Evolutionary conservation across 495 filamentous ascomycete genomes (phyloP), one percentile per base, ranked within the genome.

Genomic region (Pyronema domesticum): DNA sequence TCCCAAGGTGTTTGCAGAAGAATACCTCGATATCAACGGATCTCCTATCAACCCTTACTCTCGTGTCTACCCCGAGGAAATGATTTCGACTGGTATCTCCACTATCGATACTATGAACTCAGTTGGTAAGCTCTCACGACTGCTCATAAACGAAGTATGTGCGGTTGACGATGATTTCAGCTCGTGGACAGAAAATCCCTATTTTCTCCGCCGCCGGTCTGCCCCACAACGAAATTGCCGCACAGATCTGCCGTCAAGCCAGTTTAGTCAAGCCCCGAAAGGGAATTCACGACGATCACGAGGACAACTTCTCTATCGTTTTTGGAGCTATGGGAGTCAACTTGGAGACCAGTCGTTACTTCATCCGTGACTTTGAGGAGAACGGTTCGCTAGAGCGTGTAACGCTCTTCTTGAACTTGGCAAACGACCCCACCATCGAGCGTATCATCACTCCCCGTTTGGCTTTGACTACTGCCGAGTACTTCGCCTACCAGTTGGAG

Each of bases 41-140:
- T 89, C 85, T 69, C 91, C 93, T 45, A 99, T 99, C 71, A 99
- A 99, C 69, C 93, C 93, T 44, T 96, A 95, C 72, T 87, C 88
- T 37, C 80, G 93, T 73, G 89, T 93, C 44, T 99, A 99, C 67
- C 93, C 93, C 68, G 89, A 96, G 74, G 93, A 99, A 71, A 99
- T 99, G 88, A 96, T 99, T 63, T 88, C 89, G 8, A 99, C 93
- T 54, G 93, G 93, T 79, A 99, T 99, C 68, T 95, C 88, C 55
- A 89, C 93, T 65, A 99, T 99, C 65, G 93, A 99, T 69, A 95
- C 89, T 42, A 99, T 99, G 93, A 99, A 99, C 79, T 96, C 93
- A 56, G 89, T 99, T 69, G 91, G 63, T 43, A 57, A 55, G 63
- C 56, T 17, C 7, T 13, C 23, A 40, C 45, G n/a, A 47, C 53